A percentile compares a stretch with the other conserved stretches of the same genome.
Evolutionary conservation across 2,329 filamentous ascomycete genomes (phyloP).

Genomic region (Fusarium secorum): DNA sequence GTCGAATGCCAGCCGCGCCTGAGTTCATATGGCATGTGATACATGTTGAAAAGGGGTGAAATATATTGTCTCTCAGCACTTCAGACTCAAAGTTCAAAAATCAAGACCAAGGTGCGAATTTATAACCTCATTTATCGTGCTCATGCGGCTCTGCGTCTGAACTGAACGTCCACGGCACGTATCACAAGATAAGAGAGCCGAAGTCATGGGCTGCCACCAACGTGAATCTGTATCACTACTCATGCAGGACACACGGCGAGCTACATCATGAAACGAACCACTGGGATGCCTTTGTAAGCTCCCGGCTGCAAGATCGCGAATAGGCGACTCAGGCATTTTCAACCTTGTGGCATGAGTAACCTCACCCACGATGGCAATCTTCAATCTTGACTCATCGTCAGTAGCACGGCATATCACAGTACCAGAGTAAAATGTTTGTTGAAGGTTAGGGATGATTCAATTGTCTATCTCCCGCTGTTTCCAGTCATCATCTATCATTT

Average conservation of each 20-base stretch:
- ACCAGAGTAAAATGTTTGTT: neutral
- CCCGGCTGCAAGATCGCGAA: neutral
- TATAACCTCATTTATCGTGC: neutral
- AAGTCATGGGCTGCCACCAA: neutral
- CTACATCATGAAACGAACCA: conserved; percentile 6
- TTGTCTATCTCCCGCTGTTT: conserved; percentile 19
- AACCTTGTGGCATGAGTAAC: neutral
- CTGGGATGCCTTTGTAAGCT: neutral
- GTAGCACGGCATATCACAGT: neutral
- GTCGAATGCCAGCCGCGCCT: neutral
- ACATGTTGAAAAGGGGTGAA: conserved; percentile 1
- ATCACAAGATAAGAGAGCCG: conserved; percentile 4
- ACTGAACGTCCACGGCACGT: neutral
- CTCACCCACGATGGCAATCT: neutral
- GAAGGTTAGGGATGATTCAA: conserved; percentile 5
- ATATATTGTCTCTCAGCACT: neutral
- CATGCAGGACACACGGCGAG: conserved; percentile 2
- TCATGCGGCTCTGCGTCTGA: conserved; percentile 3
- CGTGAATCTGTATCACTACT: neutral
- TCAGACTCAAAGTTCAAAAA: neutral
- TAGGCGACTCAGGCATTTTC: neutral
- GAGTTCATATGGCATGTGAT: neutral
- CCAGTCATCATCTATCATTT: conserved; percentile 16
- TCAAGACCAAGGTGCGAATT: neutral
- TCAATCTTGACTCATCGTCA: neutral